Percentiles rank a stretch among this genome's conserved stretches.
Conservation (phyloP, 2,329 filamentous ascomycete species). For the Amylocarpus encephaloides region DNA sequence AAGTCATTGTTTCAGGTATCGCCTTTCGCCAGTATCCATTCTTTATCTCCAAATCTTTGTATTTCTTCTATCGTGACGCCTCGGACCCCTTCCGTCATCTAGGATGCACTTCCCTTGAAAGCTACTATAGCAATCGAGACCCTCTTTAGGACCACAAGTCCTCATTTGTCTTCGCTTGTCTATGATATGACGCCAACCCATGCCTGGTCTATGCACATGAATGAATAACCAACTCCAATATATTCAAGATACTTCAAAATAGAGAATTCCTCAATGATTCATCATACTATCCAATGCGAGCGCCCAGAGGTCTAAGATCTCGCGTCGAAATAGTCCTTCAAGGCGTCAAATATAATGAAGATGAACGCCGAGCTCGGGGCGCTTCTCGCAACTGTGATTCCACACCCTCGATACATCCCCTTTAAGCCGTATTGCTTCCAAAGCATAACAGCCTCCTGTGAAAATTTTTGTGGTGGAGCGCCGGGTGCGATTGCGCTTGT, state of each 20-base stretch:
- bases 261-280: background rate
- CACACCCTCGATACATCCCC: constrained; percentile 88
- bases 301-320: background rate
- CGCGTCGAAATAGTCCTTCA: constrained; percentile 62
- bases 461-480: constrained; percentile 57
- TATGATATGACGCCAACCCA: background rate
- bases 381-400: constrained; percentile 81
- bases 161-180: background rate
- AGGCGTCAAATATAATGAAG: constrained; percentile 86
- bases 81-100: no score
- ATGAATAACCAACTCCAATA: background rate
- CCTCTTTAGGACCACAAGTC: no score
- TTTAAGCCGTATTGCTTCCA: constrained; percentile 77
- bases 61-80: no score
- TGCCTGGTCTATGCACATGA: background rate
- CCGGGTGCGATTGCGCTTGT: constrained; percentile 59
- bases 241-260: background rate
- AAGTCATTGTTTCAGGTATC: no score
- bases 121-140: no score
- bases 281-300: no score
- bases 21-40: no score
- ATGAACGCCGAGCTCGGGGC: constrained; percentile 98
- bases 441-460: constrained; percentile 62
- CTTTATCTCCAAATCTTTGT: no score
- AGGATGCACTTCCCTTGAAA: no score